Conservation (phyloP, 2,329 filamentous ascomycete genomes). For the Fusarium brevicatenulatum region DNA sequence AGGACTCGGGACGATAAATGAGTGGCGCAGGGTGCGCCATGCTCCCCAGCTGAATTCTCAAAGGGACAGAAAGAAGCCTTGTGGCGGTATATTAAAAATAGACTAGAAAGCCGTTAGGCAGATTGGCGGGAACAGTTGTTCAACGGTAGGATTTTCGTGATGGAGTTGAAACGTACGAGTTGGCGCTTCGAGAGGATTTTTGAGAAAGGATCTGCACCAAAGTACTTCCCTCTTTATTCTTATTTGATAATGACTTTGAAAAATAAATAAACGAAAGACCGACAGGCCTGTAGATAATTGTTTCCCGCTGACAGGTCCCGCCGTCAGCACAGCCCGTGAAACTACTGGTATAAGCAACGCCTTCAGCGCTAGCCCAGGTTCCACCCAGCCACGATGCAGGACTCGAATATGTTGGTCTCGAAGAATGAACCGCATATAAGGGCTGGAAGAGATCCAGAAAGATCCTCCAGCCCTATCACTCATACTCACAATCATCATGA, state of each 20-base stretch:
- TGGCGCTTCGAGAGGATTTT: neutral
- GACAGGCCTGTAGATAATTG: neutral
- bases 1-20: neutral
- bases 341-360: neutral
- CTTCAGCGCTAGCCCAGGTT: constrained; percentile 7
- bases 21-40: neutral
- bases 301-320: neutral
- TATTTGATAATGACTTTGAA: neutral
- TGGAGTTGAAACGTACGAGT: constrained; percentile 10
- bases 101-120: constrained; percentile 1
- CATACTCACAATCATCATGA: constrained; percentile 23
- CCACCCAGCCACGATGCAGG: constrained; percentile 13
- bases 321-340: constrained; percentile 8
- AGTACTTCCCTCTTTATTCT: neutral
- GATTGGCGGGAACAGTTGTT: neutral
- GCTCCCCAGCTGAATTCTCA: neutral
- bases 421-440: constrained; percentile 28
- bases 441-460: neutral
- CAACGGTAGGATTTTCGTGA: neutral
- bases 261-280: neutral
- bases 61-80: neutral
- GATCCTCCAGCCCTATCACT: constrained; percentile 2
- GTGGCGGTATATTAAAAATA: constrained; percentile 22
- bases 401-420: neutral
- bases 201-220: neutral